A percentile compares a stretch with the other conserved stretches of the same genome.
These are phyloP conservation scores for Lipomyces sp. DNA, from an alignment of 805 yeast species.

Conservation along the genomic window DNA sequence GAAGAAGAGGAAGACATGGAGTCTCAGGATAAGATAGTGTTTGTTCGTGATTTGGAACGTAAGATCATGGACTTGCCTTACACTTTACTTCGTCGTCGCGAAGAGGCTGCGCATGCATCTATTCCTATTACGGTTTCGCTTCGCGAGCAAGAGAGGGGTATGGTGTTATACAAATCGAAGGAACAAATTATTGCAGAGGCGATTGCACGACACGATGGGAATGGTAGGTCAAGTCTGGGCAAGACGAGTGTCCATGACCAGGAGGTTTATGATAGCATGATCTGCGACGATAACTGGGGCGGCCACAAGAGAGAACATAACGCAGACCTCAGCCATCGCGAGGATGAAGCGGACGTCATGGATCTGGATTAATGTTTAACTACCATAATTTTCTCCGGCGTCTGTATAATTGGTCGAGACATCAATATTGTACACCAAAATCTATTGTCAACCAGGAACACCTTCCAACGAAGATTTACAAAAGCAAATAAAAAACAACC, in stretches of 20 bases:
- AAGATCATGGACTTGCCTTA: slow-evolving; percentile 31
- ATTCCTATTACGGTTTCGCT: slow-evolving; percentile 13
- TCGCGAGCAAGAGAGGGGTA: slow-evolving; percentile 16
- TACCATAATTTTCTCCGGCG: neutral
- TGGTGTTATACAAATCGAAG: slow-evolving; percentile 32
- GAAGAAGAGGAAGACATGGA: slow-evolving; percentile 21
- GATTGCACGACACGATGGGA: slow-evolving; percentile 26
- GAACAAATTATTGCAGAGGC: slow-evolving; percentile 35
- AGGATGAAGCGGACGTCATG: slow-evolving; percentile 13
- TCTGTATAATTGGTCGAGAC: neutral
- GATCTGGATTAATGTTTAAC: slow-evolving; percentile 23
- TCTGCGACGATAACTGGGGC: slow-evolving; percentile 24
- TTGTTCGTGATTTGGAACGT: slow-evolving; percentile 31
- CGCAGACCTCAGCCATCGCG: too few species aligned
- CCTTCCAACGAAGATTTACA: neutral
- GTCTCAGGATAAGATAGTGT: slow-evolving; percentile 11
- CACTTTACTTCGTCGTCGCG: slow-evolving; percentile 18
- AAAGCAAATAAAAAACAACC: neutral
- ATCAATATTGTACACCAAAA: neutral
- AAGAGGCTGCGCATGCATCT: slow-evolving; percentile 7
- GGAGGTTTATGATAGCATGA: slow-evolving; percentile 6
- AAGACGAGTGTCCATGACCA: neutral
- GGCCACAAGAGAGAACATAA: slow-evolving; percentile 26
- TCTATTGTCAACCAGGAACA: too few species aligned
- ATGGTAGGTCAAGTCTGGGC: neutral